Conservation (phyloP, 257 asterid genomes). For the Nemophila menziesii region DNA sequence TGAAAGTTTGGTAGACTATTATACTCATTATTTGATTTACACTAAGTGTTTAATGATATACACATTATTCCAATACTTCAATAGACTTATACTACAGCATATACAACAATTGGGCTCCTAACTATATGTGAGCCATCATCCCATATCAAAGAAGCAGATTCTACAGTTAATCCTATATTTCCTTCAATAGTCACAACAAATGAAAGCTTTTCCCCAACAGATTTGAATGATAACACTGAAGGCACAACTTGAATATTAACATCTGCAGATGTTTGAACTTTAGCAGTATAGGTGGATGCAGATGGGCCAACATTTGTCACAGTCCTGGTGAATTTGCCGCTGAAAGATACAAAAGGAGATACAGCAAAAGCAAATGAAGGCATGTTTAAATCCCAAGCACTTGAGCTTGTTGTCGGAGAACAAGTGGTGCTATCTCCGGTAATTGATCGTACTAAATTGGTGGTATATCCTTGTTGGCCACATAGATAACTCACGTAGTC, state of each 20-base stretch:
- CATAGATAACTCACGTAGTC: conserved; percentile 56
- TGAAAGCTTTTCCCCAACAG: conserved; percentile 23
- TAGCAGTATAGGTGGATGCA: conserved; percentile 34
- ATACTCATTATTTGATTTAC: no score
- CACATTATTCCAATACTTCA: neutral
- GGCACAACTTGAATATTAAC: conserved; percentile 33
- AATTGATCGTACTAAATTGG: conserved; percentile 24
- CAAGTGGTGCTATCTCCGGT: conserved; percentile 47
- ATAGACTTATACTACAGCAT: neutral
- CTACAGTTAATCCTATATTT: neutral
- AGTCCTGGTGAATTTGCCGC: conserved; percentile 27
- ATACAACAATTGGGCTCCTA: neutral
- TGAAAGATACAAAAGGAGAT: conserved; percentile 1
- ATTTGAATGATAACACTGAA: conserved; percentile 22
- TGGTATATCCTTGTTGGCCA: conserved; percentile 62
- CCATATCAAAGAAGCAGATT: neutral
- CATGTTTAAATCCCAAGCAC: conserved; percentile 51
- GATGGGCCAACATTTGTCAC: conserved; percentile 53
- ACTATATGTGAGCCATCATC: neutral
- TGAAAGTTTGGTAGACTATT: no score
- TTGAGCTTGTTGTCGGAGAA: conserved; percentile 25
- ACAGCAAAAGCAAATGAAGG: conserved; percentile 43
- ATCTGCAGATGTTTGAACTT: conserved; percentile 10
- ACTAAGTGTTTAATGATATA: no score
- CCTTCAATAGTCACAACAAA: conserved; percentile 16